Evolutionary conservation across 768 basidiomycete genomes (phyloP).

Genomic region (Psilocybe sp.): DNA sequence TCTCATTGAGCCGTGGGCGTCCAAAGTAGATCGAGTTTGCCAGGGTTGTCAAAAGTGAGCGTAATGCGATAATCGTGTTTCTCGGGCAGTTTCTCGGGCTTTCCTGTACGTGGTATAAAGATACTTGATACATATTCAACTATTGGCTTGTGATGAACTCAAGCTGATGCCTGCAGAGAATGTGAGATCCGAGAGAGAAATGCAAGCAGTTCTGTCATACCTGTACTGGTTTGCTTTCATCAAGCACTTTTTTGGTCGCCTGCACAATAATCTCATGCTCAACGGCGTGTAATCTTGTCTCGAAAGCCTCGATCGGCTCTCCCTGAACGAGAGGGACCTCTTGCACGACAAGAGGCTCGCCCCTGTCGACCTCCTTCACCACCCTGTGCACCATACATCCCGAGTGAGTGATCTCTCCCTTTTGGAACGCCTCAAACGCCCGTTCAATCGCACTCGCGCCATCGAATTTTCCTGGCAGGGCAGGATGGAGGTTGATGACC

Average conservation of each 20-base stretch:
- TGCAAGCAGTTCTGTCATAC: slow-evolving; percentile 12
- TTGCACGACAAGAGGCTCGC: slow-evolving; percentile 80
- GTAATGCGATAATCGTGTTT: background rate
- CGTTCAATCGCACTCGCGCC: slow-evolving; percentile 90
- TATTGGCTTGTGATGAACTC: no score
- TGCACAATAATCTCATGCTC: slow-evolving; percentile 94
- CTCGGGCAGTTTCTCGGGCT: no score
- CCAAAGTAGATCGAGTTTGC: background rate
- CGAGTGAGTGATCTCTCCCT: slow-evolving; percentile 71
- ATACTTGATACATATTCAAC: slow-evolving; percentile 3
- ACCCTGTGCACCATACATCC: slow-evolving; percentile 96
- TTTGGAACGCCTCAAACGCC: slow-evolving; percentile 85
- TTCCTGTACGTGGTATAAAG: slow-evolving; percentile 1
- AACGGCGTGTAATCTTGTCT: slow-evolving; percentile 70
- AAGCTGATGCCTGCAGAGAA: background rate
- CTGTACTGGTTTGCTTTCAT: slow-evolving; percentile 37
- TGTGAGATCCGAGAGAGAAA: background rate
- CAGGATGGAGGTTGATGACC: slow-evolving; percentile 96
- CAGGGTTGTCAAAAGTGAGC: slow-evolving; percentile 1
- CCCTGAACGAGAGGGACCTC: slow-evolving; percentile 72
- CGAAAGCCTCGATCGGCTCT: slow-evolving; percentile 71
- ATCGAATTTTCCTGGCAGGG: slow-evolving; percentile 93
- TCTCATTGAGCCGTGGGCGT: background rate
- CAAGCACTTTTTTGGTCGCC: slow-evolving; percentile 70
- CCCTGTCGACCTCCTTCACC: slow-evolving; percentile 89